Evolutionary conservation across 257 asterid species (phyloP), one percentile per base, ranked within the genome.

Genomic region (Solanum infundibuliforme): DNA sequence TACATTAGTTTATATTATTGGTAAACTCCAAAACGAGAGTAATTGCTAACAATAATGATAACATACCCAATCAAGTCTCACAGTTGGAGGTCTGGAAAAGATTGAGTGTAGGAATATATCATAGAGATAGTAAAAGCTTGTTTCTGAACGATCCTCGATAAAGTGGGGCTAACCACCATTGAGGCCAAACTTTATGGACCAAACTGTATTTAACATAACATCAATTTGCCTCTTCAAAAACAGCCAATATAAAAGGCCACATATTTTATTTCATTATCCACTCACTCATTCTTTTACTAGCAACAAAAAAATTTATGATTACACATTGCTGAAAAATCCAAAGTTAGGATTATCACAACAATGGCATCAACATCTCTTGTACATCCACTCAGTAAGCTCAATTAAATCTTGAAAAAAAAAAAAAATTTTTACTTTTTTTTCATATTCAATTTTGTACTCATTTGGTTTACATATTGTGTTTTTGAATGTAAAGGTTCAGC

Each of bases 401-500:
- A 36, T 36, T 36, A 36, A 36, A 36, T 36, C 39, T 36, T n/a
- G n/a, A n/a, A n/a, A n/a, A n/a, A n/a, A n/a, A n/a, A n/a, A n/a
- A n/a, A n/a, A n/a, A n/a, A n/a, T n/a, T n/a, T 36, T 36, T 36
- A 36, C 39, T 36, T 36, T 5, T 77, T 79, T 79, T 14, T 2
- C 34, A 79, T 12, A 1, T 41, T 13, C 84, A 79, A 41, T 14
- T 79, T 8, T 41, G 1, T 41, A 25, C 25, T 48, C 4, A 79
- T 79, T 41, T 79, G 25, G 9, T 43, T 43, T 79, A 27, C 23
- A 16, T 74, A 23, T 7, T 74, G 29, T 35, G 82, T 73, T 73
- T 18, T 48, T 82, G 43, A 86, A 27, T 83, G 62, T 85, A 83
- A 86, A 94, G 97, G 95, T 88, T 89, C 89, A 87, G 71, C 34